phyloP scores from a whole-genome alignment of 1,139 yeast genomes.

The Zygosaccharomyces pseudobailii region DNA sequence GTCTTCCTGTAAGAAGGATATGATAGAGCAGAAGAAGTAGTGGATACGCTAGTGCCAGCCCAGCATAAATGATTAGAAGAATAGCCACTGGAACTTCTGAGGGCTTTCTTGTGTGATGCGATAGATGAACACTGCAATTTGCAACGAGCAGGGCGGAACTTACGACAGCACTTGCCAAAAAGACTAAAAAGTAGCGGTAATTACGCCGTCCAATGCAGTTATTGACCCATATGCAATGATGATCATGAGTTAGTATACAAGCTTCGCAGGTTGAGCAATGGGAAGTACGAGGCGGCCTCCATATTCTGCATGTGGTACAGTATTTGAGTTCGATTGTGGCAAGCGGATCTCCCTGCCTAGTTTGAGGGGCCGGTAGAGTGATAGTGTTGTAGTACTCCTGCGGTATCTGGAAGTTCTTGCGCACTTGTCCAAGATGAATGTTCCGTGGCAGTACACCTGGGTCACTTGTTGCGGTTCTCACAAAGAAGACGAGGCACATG shows the following conservation, averaged over 20 bases:
- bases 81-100: conserved; percentile 42
- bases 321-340: conserved; percentile 44
- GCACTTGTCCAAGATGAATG: conserved; percentile 47
- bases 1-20: conserved; percentile 48
- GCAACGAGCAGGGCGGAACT: conserved; percentile 21
- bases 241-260: conserved; percentile 63
- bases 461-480: conserved; percentile 56
- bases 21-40: conserved; percentile 50
- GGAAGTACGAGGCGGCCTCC: conserved; percentile 65
- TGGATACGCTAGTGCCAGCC: conserved; percentile 50
- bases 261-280: conserved; percentile 68
- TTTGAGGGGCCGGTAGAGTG: conserved; percentile 44
- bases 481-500: conserved; percentile 43
- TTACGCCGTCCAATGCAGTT: conserved; percentile 74
- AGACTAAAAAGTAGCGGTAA: conserved; percentile 53
- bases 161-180: conserved; percentile 35
- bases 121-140: conserved; percentile 25
- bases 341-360: conserved; percentile 22
- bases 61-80: conserved; percentile 45
- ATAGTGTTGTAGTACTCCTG: conserved; percentile 58
- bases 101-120: conserved; percentile 27
- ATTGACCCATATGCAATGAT: conserved; percentile 77
- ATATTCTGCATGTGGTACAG: conserved; percentile 56
- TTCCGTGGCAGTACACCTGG: conserved; percentile 74
- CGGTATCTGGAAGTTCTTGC: conserved; percentile 43